Evolutionary conservation across 1,139 yeast species (phyloP).

Genomic region (Suhomyces bokatorum): DNA sequence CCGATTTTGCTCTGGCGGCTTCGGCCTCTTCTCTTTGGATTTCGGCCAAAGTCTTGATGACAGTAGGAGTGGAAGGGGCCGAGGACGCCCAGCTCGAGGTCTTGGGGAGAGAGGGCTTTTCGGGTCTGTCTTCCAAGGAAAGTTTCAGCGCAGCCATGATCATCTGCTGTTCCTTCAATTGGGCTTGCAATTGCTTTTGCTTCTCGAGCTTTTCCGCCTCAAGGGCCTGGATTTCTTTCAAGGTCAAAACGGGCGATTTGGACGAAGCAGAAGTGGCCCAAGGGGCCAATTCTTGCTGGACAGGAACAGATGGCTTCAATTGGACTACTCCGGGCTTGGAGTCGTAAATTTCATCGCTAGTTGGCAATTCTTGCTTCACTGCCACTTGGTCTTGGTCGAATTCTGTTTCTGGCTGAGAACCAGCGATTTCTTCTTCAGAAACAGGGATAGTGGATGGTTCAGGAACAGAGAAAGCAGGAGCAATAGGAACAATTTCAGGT

Average conservation of each 20-base stretch:
- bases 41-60: constrained; percentile 44
- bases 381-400: neutral
- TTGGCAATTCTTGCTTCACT: constrained; percentile 1
- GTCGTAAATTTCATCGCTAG: neutral
- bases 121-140: constrained; percentile 25
- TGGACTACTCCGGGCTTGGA: constrained; percentile 9
- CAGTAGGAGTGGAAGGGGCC: constrained; percentile 21
- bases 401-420: constrained; percentile 7
- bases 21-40: constrained; percentile 49
- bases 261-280: constrained; percentile 47
- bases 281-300: constrained; percentile 47
- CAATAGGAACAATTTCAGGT: neutral
- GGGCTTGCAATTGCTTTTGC: constrained; percentile 37
- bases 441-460: neutral
- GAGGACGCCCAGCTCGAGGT: constrained; percentile 59
- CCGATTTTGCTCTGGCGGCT: constrained; percentile 32
- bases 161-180: constrained; percentile 30
- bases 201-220: constrained; percentile 57
- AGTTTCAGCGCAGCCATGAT: constrained; percentile 20
- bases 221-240: constrained; percentile 69
- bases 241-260: constrained; percentile 49
- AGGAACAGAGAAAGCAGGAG: neutral
- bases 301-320: constrained; percentile 26
- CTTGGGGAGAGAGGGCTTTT: constrained; percentile 42
- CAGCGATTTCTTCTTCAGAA: neutral